Conservation (phyloP, 768 basidiomycete genomes). For the Megacollybia marginata region DNA sequence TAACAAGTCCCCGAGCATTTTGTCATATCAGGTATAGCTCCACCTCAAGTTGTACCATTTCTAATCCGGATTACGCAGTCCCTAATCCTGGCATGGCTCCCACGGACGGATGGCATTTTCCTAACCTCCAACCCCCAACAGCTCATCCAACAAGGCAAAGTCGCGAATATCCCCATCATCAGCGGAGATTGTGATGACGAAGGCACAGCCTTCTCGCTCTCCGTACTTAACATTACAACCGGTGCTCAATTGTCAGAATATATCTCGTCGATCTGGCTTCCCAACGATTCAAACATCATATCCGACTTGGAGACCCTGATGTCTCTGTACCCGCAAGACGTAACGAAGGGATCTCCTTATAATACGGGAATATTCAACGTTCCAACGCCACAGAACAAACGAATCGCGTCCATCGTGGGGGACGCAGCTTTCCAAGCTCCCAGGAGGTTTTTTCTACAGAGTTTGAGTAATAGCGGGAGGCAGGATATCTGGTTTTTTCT, state of each 20-base stretch:
- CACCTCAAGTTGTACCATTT: no score
- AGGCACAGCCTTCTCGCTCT: slow-evolving; percentile 25
- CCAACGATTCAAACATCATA: slow-evolving; percentile 9
- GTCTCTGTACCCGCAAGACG: slow-evolving; percentile 30
- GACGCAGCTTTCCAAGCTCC: slow-evolving; percentile 46
- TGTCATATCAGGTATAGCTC: slow-evolving; percentile 27
- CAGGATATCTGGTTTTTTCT: slow-evolving; percentile 37
- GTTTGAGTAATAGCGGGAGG: slow-evolving; percentile 21
- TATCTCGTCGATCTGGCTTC: slow-evolving; percentile 21
- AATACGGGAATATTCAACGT: slow-evolving; percentile 37
- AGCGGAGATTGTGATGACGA: slow-evolving; percentile 41
- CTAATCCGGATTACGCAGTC: no score
- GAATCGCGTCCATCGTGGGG: slow-evolving; percentile 41
- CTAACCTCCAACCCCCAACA: no score
- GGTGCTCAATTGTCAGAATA: slow-evolving; percentile 20
- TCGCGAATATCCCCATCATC: no score
- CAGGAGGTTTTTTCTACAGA: slow-evolving; percentile 36
- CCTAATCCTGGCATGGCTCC: slow-evolving; percentile 38
- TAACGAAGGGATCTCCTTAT: slow-evolving; percentile 44
- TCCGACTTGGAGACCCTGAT: slow-evolving; percentile 22
- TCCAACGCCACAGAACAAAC: slow-evolving; percentile 41
- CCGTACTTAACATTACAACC: slow-evolving; percentile 20
- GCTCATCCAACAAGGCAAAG: no score
- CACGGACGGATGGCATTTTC: slow-evolving; percentile 41
- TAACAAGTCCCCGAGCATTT: slow-evolving; percentile 29